A percentile compares a stretch with the other conserved stretches of the same genome.
phyloP scores from a whole-genome alignment of 2,329 filamentous ascomycete genomes.

The Paracorniculantispora psalliotae region DNA sequence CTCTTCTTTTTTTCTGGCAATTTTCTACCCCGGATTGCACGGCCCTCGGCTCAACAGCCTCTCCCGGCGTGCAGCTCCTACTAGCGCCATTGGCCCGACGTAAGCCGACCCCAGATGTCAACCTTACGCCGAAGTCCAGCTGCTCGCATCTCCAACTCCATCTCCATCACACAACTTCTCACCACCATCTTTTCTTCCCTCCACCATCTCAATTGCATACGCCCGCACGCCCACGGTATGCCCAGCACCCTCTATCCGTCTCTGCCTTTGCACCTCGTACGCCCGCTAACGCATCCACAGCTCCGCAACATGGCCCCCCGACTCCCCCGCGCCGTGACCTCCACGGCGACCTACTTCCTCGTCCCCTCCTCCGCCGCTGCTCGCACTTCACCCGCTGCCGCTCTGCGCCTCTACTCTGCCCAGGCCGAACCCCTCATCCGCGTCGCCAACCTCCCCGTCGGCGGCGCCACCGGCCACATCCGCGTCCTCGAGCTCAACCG shows the following conservation, averaged over 20 bases:
- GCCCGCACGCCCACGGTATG: not conserved
- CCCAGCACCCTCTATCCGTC: not conserved
- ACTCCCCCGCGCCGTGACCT: slow-evolving; percentile 8
- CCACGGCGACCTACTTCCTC: slow-evolving; percentile 22
- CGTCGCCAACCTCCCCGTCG: slow-evolving; percentile 69
- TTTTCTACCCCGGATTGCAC: not conserved
- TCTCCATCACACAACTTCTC: not conserved
- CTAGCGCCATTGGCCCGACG: slow-evolving; percentile 8
- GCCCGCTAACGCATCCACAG: not conserved
- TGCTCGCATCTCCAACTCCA: not conserved
- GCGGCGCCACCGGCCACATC: slow-evolving; percentile 76
- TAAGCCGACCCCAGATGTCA: slow-evolving; percentile 9
- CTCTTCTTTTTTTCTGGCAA: not conserved
- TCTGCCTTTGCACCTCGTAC: too few relatives aligned
- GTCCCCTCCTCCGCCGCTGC: slow-evolving; percentile 17
- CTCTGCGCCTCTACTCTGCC: slow-evolving; percentile 37
- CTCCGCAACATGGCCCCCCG: slow-evolving; percentile 4
- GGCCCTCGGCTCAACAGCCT: not conserved
- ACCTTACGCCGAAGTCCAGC: not conserved
- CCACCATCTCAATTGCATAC: not conserved
- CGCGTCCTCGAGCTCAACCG: slow-evolving; percentile 84
- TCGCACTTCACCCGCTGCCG: slow-evolving; percentile 14
- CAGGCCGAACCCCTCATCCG: slow-evolving; percentile 55
- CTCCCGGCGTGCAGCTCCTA: not conserved
- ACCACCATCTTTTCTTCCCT: not conserved